Conservation (phyloP, 23 red algal species). For the Agarophyton chilense region DNA sequence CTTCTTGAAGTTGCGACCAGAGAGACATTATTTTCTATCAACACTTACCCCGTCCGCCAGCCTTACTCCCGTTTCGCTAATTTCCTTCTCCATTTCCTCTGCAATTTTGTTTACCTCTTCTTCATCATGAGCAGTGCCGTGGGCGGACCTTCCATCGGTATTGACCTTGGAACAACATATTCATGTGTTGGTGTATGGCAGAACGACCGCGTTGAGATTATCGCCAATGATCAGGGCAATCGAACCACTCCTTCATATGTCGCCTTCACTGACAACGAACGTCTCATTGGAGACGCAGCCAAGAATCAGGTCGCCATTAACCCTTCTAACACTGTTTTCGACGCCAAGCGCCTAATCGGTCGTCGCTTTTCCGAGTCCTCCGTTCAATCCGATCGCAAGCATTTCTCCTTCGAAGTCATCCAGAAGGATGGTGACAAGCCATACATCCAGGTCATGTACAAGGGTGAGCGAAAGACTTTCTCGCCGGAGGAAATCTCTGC, state of each 20-base stretch:
- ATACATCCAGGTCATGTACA: conserved; percentile 80
- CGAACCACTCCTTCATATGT: conserved; percentile 99
- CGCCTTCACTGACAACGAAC: conserved; percentile 97
- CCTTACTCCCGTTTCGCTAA: not conserved
- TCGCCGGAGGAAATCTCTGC: conserved; percentile 97
- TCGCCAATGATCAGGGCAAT: conserved; percentile 99
- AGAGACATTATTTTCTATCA: no score
- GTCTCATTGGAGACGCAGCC: conserved; percentile 97
- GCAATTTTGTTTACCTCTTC: not conserved
- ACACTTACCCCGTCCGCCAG: no score
- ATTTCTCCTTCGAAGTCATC: conserved; percentile 94
- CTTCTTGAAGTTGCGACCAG: no score
- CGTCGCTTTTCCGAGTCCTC: conserved; percentile 91
- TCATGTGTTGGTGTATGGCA: conserved; percentile 96
- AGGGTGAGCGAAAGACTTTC: conserved; percentile 92
- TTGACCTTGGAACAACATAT: conserved; percentile 96
- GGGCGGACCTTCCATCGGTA: conserved; percentile 78
- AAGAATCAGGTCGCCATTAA: conserved; percentile 99
- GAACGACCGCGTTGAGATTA: conserved; percentile 92
- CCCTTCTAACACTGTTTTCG: conserved; percentile 97
- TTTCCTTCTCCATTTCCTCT: not conserved
- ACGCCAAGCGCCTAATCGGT: conserved; percentile 98
- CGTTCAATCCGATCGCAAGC: conserved; percentile 99
- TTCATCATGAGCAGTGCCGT: conserved; percentile 29
- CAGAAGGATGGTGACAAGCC: conserved; percentile 96